Base-by-base conservation (phyloP, 2,329 filamentous ascomycete species). In the Penicillium palitans region DNA sequence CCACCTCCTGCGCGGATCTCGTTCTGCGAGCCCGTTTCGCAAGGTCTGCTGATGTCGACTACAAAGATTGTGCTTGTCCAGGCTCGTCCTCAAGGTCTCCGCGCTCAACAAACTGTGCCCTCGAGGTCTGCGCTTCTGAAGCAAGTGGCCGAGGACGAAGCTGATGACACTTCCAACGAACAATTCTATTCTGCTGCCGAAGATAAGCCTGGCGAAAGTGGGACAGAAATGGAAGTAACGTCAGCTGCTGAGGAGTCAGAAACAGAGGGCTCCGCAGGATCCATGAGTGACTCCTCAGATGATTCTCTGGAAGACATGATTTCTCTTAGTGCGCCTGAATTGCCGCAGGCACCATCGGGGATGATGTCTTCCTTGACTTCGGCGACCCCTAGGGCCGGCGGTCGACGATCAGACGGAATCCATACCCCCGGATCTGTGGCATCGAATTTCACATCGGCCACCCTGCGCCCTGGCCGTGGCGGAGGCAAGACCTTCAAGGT, bases 251-350 rank as follows among this genome's bases (percentile, higher is more conserved):
- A 87, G 40, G 84, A 84, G 8, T 83, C 83, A 6, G 88, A 90
- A 67, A 86, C 85, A 1, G 80, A 81, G 48, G 71, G 72, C 5
- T 79, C 79, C 13, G 69, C 64, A 17, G 72, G 72, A 4, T 76
- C 75, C 12, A 87, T 90, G 56, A 87, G 88, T n/a, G 90, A 93
- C 66, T 80, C 93, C 17, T 96, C 93, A 0, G 93, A 96, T 72
- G 93, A 96, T 71, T 95, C 91, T 0, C 84, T 91, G 79, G 93
- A 97, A 64, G 92, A 96, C 61, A 90, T 96, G 83, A 96, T 98
- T 52, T 96, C 92, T 4, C 81, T 98, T 33, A 88, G 89, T 64
- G 88, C 89, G 1, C 93, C 93, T 1, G 84, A 88, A 29, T 78
- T 97, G 17, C 87, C 90, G 1, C 84, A 91, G n/a, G 87, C 90